Percentiles rank a stretch among this genome's conserved stretches.
Evolutionary conservation across 176 grass and related monocot species (phyloP).

Genomic region (Ensete glaucum): DNA sequence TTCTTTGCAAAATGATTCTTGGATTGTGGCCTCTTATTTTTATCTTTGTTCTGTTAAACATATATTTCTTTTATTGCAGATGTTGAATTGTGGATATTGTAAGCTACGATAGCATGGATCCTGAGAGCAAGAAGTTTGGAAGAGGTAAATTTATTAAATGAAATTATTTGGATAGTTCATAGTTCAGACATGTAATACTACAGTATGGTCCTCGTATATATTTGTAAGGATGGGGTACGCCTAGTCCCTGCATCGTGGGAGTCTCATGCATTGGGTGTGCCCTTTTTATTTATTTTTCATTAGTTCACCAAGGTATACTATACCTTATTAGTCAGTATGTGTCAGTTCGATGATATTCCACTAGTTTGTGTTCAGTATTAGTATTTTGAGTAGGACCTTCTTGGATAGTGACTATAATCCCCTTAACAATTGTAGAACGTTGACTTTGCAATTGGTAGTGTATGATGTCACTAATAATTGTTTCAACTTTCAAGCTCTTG

Average conservation of each 20-base stretch:
- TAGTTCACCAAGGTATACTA: neutral
- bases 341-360: neutral
- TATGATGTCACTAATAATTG: no score
- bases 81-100: constrained; percentile 22
- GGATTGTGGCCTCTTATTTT: neutral
- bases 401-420: neutral
- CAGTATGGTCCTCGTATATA: no score
- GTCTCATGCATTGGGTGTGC: no score
- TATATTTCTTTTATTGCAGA: neutral
- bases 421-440: neutral
- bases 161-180: neutral
- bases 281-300: neutral
- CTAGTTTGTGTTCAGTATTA: neutral
- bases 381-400: neutral
- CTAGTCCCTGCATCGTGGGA: no score
- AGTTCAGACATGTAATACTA: no score
- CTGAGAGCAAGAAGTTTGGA: constrained; percentile 57
- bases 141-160: constrained; percentile 34
- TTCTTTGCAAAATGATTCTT: neutral
- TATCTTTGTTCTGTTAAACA: no score
- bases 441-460: neutral
- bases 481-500: neutral
- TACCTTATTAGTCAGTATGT: neutral
- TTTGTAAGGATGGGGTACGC: no score
- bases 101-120: constrained; percentile 43